Percentiles rank a stretch among this genome's conserved stretches.
Evolutionary conservation across 2,329 filamentous ascomycete genomes (phyloP).

Genomic region (Aureobasidium sp.): DNA sequence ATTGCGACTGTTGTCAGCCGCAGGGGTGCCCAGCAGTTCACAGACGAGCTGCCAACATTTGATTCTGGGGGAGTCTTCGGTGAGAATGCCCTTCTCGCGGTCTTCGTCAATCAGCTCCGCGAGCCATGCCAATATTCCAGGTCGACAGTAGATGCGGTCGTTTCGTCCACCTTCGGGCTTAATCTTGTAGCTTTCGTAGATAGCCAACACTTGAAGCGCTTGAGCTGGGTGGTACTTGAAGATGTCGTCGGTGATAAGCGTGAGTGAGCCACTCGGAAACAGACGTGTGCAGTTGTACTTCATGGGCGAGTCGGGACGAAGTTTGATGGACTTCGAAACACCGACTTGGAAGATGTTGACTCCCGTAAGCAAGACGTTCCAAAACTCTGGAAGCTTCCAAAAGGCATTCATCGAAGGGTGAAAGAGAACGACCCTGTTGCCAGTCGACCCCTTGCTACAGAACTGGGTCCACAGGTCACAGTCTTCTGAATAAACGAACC

Average conservation of each 20-base stretch:
- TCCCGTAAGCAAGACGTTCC: neutral
- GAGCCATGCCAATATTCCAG: constrained; percentile 23
- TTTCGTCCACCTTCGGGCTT: constrained; percentile 19
- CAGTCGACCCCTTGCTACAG: constrained; percentile 8
- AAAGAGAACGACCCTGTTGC: constrained; percentile 12
- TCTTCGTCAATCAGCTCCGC: constrained; percentile 14
- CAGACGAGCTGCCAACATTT: constrained; percentile 20
- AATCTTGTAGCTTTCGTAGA: constrained; percentile 24
- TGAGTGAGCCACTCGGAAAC: constrained; percentile 32
- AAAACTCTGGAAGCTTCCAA: constrained; percentile 16
- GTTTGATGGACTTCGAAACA: neutral
- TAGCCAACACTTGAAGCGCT: constrained; percentile 29
- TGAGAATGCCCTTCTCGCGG: constrained; percentile 10
- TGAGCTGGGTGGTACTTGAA: constrained; percentile 31
- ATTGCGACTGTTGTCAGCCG: neutral
- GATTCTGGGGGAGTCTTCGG: constrained; percentile 15
- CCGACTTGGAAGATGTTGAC: constrained; percentile 15
- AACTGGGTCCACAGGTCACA: constrained; percentile 23
- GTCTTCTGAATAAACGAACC: constrained; percentile 19
- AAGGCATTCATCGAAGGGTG: constrained; percentile 10
- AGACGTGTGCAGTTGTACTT: constrained; percentile 20
- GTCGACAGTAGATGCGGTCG: constrained; percentile 22
- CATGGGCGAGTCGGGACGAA: constrained; percentile 4
- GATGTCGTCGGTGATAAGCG: constrained; percentile 37
- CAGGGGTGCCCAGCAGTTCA: constrained; percentile 12